Conservation (phyloP, 768 basidiomycete species). For the Panaeolus cyanescens region DNA sequence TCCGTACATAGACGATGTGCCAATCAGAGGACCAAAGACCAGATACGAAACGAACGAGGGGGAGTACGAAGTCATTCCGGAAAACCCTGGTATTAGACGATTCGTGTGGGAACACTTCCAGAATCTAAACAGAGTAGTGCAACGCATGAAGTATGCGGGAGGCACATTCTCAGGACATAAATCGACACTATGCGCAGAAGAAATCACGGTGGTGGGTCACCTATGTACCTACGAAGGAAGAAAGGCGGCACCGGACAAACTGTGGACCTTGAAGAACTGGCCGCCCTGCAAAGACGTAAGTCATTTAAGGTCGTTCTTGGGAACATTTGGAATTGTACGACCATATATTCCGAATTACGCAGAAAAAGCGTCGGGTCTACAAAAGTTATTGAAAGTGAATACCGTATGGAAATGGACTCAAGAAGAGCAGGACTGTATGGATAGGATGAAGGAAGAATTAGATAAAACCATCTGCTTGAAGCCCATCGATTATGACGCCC, state of each 20-base stretch:
- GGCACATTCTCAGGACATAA: conserved; percentile 34
- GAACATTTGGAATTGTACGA: conserved; percentile 14
- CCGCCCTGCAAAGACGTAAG: conserved; percentile 10
- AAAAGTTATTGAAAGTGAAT: no score
- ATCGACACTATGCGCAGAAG: conserved; percentile 14
- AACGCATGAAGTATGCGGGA: conserved; percentile 26
- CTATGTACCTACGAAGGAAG: conserved; percentile 27
- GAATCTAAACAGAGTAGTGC: conserved; percentile 28
- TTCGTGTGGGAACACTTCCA: conserved; percentile 39
- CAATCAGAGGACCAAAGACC: conserved; percentile 21
- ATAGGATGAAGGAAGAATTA: no score
- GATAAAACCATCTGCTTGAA: no score
- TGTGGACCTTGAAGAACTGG: conserved; percentile 26
- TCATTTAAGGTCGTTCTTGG: conserved; percentile 24
- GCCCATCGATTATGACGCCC: no score
- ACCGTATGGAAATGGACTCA: no score
- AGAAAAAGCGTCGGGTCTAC: conserved; percentile 11
- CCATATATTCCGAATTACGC: conserved; percentile 29
- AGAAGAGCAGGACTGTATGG: no score
- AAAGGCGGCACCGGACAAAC: conserved; percentile 18
- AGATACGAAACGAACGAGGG: conserved; percentile 21
- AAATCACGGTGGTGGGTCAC: conserved; percentile 13
- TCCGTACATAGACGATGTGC: conserved; percentile 10
- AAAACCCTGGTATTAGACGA: conserved; percentile 21
- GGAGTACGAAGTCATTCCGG: conserved; percentile 14